These are phyloP conservation scores for Fusarium sp. DNA, from an alignment of 2,329 filamentous ascomycete species.

Conservation along the genomic window DNA sequence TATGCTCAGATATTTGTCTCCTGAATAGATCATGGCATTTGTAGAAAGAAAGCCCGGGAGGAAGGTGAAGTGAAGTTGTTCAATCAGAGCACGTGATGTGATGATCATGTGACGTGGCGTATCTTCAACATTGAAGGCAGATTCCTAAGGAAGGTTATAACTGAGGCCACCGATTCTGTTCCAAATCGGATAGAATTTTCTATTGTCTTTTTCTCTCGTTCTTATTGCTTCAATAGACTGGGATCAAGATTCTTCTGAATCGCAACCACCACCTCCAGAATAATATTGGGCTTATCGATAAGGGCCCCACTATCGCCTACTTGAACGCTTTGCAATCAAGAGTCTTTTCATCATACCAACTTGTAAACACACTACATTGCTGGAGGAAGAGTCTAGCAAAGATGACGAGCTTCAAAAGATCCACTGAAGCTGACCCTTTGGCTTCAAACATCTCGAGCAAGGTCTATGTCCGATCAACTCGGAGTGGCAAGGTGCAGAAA, in stretches of 20 bases:
- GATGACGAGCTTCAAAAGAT: slow-evolving; percentile 75
- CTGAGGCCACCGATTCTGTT: not conserved
- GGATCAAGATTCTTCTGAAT: not conserved
- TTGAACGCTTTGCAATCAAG: slow-evolving; percentile 37
- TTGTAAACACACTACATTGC: slow-evolving; percentile 10
- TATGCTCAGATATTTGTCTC: not conserved
- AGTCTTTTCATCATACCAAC: slow-evolving; percentile 35
- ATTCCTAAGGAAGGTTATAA: not conserved
- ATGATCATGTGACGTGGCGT: slow-evolving; percentile 1
- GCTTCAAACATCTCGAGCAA: slow-evolving; percentile 90
- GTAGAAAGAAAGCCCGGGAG: not conserved
- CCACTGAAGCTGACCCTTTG: slow-evolving; percentile 61
- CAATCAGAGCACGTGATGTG: not conserved
- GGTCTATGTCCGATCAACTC: slow-evolving; percentile 93
- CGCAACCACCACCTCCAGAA: not conserved
- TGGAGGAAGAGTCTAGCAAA: slow-evolving; percentile 27
- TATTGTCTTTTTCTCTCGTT: not conserved
- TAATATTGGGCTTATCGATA: slow-evolving; percentile 45
- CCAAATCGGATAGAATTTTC: not conserved
- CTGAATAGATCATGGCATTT: not conserved
- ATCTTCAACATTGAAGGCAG: not conserved
- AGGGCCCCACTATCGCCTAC: slow-evolving; percentile 41
- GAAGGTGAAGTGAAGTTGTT: slow-evolving; percentile 11
- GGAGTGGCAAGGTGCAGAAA: slow-evolving; percentile 97
- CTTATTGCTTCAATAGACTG: not conserved